Percentiles rank a stretch among this genome's conserved stretches.
Evolutionary conservation across 768 basidiomycete genomes (phyloP).

Genomic region (Russula brevipes): DNA sequence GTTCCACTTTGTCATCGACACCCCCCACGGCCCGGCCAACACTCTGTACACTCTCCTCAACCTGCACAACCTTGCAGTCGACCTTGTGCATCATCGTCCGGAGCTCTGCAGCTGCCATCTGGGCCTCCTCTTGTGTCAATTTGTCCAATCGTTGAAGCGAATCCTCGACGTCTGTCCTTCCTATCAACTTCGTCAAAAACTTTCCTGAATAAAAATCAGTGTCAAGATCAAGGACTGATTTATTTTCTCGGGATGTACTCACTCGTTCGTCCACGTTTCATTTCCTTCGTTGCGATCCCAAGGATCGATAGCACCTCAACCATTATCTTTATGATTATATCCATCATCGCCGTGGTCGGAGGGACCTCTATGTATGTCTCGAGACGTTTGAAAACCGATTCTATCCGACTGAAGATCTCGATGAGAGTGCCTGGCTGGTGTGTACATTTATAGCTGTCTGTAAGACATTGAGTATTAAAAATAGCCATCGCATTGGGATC

Average conservation of each 20-base stretch:
- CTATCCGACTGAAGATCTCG: not conserved
- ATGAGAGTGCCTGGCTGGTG: not conserved
- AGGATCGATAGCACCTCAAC: not conserved
- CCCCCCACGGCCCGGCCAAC: not conserved
- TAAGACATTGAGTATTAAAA: not conserved
- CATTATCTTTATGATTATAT: not conserved
- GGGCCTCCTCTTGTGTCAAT: not conserved
- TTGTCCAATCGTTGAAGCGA: not conserved
- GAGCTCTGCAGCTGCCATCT: not conserved
- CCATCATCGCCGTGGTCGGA: not conserved
- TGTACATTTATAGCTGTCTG: not conserved
- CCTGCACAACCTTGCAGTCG: not conserved
- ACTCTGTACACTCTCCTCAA: not conserved
- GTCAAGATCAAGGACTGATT: too few relatives aligned
- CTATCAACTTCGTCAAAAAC: not conserved
- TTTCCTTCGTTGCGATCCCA: slow-evolving; percentile 1
- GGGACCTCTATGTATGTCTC: not conserved
- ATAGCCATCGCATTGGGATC: not conserved
- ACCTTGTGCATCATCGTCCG: not conserved
- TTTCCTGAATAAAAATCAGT: not conserved
- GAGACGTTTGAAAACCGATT: not conserved
- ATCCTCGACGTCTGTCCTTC: not conserved
- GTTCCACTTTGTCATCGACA: not conserved
- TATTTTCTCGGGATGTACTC: too few relatives aligned
- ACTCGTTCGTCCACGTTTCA: not conserved